These are phyloP conservation scores for Trypanosoma cruzi DNA, from an alignment of 208 protist genomes.

Conservation along the genomic window DNA sequence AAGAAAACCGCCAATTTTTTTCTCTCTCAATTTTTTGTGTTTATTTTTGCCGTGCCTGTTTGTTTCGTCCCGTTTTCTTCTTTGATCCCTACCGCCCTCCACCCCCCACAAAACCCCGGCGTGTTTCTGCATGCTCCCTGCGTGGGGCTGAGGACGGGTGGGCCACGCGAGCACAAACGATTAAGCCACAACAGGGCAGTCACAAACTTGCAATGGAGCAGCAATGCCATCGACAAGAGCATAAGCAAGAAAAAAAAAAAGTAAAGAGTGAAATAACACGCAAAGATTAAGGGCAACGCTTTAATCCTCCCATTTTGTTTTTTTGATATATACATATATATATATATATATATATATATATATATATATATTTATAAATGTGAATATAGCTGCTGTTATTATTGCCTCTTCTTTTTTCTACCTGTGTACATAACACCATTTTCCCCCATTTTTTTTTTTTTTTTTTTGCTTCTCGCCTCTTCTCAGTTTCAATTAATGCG, in stretches of 20 bases:
- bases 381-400: too few relatives aligned
- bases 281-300: not conserved
- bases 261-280: conserved; percentile 7
- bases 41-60: not conserved
- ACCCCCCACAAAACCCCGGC: too few relatives aligned
- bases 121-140: too few relatives aligned
- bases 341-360: not conserved
- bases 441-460: not conserved
- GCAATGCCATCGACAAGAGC: not conserved
- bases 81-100: too few relatives aligned
- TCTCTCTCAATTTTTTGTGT: conserved; percentile 24
- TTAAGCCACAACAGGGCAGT: not conserved
- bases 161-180: too few relatives aligned
- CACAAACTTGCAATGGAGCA: not conserved
- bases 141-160: too few relatives aligned
- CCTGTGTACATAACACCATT: not conserved
- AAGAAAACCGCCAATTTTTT: not conserved
- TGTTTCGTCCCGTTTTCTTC: too few relatives aligned
- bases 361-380: conserved; percentile 7
- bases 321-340: not conserved
- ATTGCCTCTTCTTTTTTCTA: not conserved
- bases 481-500: too few relatives aligned
- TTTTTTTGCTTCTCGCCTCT: not conserved
- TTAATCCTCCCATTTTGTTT: too few relatives aligned
- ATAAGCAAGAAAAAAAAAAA: conserved; percentile 4